Percentiles rank a stretch among this genome's conserved stretches.
These are phyloP conservation scores for Colletotrichum sp. DNA, from an alignment of 2,329 filamentous ascomycete species.

Conservation along the genomic window DNA sequence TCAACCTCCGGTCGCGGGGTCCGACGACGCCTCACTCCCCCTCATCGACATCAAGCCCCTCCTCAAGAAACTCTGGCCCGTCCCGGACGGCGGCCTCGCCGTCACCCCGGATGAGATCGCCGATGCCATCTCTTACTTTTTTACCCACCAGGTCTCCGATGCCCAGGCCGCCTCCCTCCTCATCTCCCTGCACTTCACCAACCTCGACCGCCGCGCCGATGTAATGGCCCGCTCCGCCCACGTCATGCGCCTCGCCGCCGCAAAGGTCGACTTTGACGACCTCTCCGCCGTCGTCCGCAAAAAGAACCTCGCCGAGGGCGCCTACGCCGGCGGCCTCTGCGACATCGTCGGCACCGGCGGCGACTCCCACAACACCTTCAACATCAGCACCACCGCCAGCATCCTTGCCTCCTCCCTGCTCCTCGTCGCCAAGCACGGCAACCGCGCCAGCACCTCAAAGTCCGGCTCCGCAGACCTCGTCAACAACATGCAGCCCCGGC, in stretches of 20 bases:
- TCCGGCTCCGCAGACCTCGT: conserved; percentile 95
- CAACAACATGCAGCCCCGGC: conserved; percentile 71
- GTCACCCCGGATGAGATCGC: conserved; percentile 85
- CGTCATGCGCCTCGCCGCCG: conserved; percentile 83
- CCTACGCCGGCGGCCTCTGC: conserved; percentile 83
- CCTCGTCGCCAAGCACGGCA: conserved; percentile 92
- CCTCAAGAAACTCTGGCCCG: conserved; percentile 74
- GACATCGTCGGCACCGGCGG: conserved; percentile 98
- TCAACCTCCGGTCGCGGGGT: conserved; percentile 27
- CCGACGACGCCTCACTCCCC: conserved; percentile 32
- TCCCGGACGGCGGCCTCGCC: conserved; percentile 42
- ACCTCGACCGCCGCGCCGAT: conserved; percentile 81
- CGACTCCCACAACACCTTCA: conserved; percentile 97
- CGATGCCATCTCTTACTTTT: conserved; percentile 87
- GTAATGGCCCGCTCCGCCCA: conserved; percentile 85
- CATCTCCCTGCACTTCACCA: conserved; percentile 91
- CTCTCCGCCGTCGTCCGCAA: conserved; percentile 66
- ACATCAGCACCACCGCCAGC: conserved; percentile 93
- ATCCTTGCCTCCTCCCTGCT: conserved; percentile 89
- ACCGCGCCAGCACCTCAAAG: conserved; percentile 92
- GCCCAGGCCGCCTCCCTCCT: conserved; percentile 87
- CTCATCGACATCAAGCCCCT: conserved; percentile 70
- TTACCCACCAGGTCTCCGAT: conserved; percentile 86
- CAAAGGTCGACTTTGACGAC: conserved; percentile 68
- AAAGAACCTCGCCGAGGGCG: conserved; percentile 69